phyloP scores from a whole-genome alignment of 345 rosid species.

The Heritiera fomes region DNA sequence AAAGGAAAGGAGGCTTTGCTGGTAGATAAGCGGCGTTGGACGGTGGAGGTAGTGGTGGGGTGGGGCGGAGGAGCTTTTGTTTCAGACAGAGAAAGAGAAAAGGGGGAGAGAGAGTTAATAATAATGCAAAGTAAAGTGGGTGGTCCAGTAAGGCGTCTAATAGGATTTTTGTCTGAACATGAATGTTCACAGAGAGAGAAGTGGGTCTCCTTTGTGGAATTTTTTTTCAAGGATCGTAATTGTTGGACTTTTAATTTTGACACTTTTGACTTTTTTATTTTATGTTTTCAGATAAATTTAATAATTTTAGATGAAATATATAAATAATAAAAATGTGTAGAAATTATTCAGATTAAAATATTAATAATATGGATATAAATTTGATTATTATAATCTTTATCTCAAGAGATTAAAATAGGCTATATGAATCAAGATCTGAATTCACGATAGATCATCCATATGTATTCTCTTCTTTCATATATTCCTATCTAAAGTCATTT shows the following conservation, averaged over 20 bases:
- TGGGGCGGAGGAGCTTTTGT: neutral
- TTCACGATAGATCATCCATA: too few relatives aligned
- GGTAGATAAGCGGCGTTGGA: neutral
- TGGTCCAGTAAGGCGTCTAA: slow-evolving; percentile 15
- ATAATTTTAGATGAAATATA: too few relatives aligned
- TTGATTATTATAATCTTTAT: too few relatives aligned
- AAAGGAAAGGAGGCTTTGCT: neutral
- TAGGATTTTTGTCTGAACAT: slow-evolving; percentile 21
- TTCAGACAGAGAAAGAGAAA: neutral
- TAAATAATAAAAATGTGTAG: too few relatives aligned
- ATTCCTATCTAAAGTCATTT: too few relatives aligned
- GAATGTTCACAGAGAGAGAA: neutral
- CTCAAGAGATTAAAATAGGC: too few relatives aligned
- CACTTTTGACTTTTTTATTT: neutral
- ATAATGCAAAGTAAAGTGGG: neutral
- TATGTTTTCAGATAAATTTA: neutral
- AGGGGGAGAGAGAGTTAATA: too few relatives aligned
- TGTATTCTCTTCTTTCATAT: too few relatives aligned
- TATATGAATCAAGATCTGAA: too few relatives aligned
- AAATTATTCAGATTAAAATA: too few relatives aligned
- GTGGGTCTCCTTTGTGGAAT: neutral
- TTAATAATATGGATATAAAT: too few relatives aligned
- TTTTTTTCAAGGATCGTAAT: neutral
- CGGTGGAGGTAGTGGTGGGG: neutral
- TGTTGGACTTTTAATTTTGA: slow-evolving; percentile 5